Evolutionary conservation across 208 protist species (phyloP).

Genomic region (Naegleria lovaniensis): DNA sequence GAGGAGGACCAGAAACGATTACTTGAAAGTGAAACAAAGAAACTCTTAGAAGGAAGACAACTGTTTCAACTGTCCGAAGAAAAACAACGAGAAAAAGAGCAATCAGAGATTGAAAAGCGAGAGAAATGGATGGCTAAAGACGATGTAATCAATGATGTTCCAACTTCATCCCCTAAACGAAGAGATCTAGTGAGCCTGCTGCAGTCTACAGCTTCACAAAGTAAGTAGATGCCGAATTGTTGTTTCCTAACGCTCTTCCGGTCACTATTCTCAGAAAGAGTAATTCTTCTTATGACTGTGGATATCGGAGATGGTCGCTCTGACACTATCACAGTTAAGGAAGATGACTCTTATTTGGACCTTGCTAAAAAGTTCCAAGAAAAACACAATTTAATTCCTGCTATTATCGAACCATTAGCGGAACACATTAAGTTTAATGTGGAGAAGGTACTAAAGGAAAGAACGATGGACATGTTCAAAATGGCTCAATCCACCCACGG

Average conservation of each 20-base stretch:
- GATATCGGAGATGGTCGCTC: slow-evolving; percentile 20
- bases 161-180: background rate
- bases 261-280: background rate
- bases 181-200: background rate
- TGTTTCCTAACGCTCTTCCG: background rate
- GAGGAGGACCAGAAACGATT: background rate
- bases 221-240: background rate
- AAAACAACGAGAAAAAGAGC: background rate
- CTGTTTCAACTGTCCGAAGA: background rate
- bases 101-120: background rate
- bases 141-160: background rate
- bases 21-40: background rate
- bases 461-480: background rate
- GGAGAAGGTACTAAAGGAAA: background rate
- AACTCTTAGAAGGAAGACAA: background rate
- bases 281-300: slow-evolving; percentile 15
- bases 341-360: background rate
- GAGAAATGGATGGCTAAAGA: background rate
- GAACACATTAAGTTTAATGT: slow-evolving; percentile 20
- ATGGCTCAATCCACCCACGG: background rate
- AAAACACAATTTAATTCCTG: background rate
- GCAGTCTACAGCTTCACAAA: background rate
- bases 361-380: slow-evolving; percentile 4
- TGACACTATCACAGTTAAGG: background rate
- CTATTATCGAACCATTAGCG: background rate